Percentiles rank a stretch among this genome's conserved stretches.
Conservation (phyloP, 139 green algal genomes). For the Deuterostichococcus epilithicus region DNA sequence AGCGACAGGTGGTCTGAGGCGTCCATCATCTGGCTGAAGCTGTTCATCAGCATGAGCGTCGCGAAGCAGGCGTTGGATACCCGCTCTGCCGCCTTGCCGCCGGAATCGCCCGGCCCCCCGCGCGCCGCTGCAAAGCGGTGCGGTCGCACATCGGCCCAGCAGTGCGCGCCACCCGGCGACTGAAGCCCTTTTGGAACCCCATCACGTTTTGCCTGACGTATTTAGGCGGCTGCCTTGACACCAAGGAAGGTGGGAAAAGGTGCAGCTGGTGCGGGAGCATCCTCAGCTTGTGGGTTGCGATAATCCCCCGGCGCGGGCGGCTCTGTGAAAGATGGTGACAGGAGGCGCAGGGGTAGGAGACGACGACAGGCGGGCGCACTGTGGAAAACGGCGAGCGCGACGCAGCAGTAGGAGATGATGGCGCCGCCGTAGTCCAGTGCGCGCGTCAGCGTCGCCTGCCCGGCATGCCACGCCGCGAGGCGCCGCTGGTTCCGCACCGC, state of each 20-base stretch:
- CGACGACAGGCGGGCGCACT: too few relatives aligned
- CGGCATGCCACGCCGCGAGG: background rate
- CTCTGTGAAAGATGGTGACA: too few relatives aligned
- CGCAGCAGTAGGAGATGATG: constrained; percentile 23
- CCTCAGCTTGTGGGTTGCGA: too few relatives aligned
- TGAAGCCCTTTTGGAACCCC: too few relatives aligned
- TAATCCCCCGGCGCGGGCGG: too few relatives aligned
- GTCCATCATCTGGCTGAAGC: constrained; percentile 60
- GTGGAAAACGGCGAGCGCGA: constrained; percentile 12
- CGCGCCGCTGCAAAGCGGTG: background rate
- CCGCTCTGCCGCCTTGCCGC: constrained; percentile 47
- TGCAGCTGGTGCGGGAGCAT: too few relatives aligned
- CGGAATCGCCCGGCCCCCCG: background rate
- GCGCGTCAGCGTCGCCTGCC: background rate
- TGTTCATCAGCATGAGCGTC: constrained; percentile 55
- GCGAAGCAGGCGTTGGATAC: constrained; percentile 69
- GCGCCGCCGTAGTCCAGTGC: constrained; percentile 24
- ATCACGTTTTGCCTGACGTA: too few relatives aligned
- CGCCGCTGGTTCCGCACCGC: background rate
- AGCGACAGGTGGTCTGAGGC: constrained; percentile 13
- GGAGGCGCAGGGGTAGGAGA: too few relatives aligned
- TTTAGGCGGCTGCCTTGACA: too few relatives aligned
- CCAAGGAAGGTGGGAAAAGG: too few relatives aligned
- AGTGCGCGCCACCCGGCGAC: too few relatives aligned
- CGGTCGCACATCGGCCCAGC: too few relatives aligned